Conservation (phyloP, 1,284 basidiomycete genomes). For the Mycena citricolor region DNA sequence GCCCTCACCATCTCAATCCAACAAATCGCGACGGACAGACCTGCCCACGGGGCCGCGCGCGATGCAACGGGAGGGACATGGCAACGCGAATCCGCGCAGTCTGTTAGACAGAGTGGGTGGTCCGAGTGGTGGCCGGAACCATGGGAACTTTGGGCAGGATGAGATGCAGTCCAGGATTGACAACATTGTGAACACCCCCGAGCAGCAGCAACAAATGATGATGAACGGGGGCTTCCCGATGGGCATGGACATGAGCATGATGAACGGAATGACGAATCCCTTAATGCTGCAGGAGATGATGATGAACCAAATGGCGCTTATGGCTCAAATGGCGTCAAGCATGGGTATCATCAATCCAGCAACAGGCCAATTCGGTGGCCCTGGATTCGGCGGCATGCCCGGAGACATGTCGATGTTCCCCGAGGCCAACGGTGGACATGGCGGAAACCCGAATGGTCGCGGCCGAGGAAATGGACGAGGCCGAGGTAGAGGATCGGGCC, state of each 20-base stretch:
- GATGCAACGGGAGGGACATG: conserved; percentile 59
- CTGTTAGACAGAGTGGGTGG: conserved; percentile 74
- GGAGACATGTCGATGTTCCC: conserved; percentile 55
- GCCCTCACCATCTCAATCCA: conserved; percentile 67
- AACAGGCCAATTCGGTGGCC: conserved; percentile 50
- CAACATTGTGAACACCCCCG: conserved; percentile 62
- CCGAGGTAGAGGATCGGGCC: conserved; percentile 31
- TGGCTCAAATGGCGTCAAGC: conserved; percentile 76
- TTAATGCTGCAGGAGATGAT: conserved; percentile 79
- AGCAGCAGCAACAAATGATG: conserved; percentile 45
- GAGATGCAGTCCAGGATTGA: conserved; percentile 79
- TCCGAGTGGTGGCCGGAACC: conserved; percentile 37
- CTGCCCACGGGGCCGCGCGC: conserved; percentile 78
- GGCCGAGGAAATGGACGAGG: conserved; percentile 37
- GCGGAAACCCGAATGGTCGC: conserved; percentile 26
- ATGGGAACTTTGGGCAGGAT: conserved; percentile 46
- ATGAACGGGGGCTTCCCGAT: conserved; percentile 52
- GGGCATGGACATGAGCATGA: conserved; percentile 52
- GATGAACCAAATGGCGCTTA: conserved; percentile 83
- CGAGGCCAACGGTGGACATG: conserved; percentile 33
- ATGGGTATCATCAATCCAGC: conserved; percentile 69
- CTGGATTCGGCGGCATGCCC: conserved; percentile 52
- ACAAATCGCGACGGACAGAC: conserved; percentile 69
- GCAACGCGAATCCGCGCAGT: conserved; percentile 48
- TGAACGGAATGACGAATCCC: conserved; percentile 66